Conservation (phyloP, 768 basidiomycete species). For the Cystofilobasidium macerans region DNA sequence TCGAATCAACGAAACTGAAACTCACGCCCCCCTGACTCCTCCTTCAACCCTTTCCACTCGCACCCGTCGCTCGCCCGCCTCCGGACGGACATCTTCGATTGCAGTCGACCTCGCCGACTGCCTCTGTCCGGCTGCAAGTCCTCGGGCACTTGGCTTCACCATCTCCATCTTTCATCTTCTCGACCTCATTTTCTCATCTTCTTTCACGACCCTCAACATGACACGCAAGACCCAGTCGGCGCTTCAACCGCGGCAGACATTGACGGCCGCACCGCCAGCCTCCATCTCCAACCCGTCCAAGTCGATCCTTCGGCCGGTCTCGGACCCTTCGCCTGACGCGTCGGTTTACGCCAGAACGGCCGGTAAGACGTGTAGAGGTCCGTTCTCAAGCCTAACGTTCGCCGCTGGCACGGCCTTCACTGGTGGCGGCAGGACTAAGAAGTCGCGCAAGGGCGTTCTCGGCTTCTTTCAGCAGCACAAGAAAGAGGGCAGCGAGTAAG, state of each 20-base stretch:
- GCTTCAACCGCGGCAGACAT: not conserved
- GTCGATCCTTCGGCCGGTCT: conserved; percentile 1
- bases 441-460: not conserved
- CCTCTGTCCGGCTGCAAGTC: too few species aligned
- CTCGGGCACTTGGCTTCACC: too few species aligned
- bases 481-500: conserved; percentile 4
- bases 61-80: too few species aligned
- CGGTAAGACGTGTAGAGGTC: not conserved
- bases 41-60: too few species aligned
- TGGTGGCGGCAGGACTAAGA: not conserved
- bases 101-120: too few species aligned
- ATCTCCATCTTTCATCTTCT: too few species aligned
- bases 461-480: conserved; percentile 16
- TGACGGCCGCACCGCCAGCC: not conserved
- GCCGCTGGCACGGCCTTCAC: not conserved
- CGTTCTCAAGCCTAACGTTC: not conserved
- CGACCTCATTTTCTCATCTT: too few species aligned
- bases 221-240: not conserved
- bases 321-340: not conserved
- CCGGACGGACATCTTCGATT: too few species aligned
- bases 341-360: not conserved
- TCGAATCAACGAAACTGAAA: too few species aligned
- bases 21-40: too few species aligned
- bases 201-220: not conserved
- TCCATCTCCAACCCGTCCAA: not conserved